Evolutionary conservation across 192 early-diverging fungal genomes (phyloP).

Genomic region (Lobosporangium transversale): DNA sequence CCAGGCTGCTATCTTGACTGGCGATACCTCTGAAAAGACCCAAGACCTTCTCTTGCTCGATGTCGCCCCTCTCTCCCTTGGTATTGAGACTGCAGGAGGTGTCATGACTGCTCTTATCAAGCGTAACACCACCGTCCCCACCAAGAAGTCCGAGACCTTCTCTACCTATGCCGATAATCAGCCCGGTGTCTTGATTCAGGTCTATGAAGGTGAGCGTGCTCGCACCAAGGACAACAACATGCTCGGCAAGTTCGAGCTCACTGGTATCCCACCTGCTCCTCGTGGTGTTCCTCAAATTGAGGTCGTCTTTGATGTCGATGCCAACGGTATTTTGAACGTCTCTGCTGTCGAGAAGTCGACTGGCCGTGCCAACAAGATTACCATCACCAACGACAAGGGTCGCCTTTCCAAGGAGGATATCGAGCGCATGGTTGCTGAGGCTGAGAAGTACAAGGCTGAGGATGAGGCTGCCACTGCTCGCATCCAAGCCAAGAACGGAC

Average conservation of each 20-base stretch:
- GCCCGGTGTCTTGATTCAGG: constrained; percentile 96
- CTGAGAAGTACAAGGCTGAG: constrained; percentile 83
- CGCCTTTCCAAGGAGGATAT: constrained; percentile 98
- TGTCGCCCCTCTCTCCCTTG: constrained; percentile 95
- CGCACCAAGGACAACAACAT: constrained; percentile 99
- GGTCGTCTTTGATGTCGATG: constrained; percentile 96
- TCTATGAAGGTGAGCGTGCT: constrained; percentile 97
- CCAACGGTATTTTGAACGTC: constrained; percentile 98
- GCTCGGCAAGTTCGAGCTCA: constrained; percentile 97
- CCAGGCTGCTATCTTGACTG: constrained; percentile 96
- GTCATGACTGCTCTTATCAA: constrained; percentile 98
- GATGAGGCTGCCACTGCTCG: constrained; percentile 94
- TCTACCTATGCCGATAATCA: constrained; percentile 99
- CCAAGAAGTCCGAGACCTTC: constrained; percentile 98
- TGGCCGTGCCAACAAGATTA: constrained; percentile 95
- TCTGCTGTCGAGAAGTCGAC: constrained; percentile 94
- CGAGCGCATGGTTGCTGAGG: constrained; percentile 85
- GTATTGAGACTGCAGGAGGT: constrained; percentile 98
- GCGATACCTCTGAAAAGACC: constrained; percentile 96
- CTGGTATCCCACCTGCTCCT: constrained; percentile 96
- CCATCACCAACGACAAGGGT: constrained; percentile 99
- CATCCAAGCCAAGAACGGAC: constrained; percentile 91
- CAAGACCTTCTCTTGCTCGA: constrained; percentile 95
- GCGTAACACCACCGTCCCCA: constrained; percentile 97
- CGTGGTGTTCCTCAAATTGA: constrained; percentile 98